Evolutionary conservation across 495 filamentous ascomycete genomes (phyloP), one percentile per base, ranked within the genome.

Genomic region (Neurospora sp.): DNA sequence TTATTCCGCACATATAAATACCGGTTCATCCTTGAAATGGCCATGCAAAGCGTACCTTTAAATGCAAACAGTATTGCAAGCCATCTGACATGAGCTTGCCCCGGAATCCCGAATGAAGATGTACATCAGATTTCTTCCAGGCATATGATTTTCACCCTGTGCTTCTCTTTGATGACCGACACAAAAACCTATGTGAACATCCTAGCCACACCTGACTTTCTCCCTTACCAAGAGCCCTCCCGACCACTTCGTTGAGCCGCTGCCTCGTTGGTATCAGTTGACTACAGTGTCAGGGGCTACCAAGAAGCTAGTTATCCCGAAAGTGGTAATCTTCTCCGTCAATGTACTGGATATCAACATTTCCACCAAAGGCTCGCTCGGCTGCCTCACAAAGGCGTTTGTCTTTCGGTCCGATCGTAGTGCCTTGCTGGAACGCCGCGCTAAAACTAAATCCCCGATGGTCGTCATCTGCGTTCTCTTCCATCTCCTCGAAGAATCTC

Each of bases 401-500:
- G 53, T 18, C 5, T 35, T 35, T 4, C 53, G 8, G 5, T 35
- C 27, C 22, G 14, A 61, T 16, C 14, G 10, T 8, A 27, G 12
- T 35, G 53, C 53, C 53, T 61, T 18, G 12, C 53, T 61, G 53
- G 53, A 18, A 61, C 53, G 3, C 53, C 53, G 53, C 53, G 14
- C 27, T 3, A 27, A 61, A 61, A 35, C 7, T 6, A 35, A 83
- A 75, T 3, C 77, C 78, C 16, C 53, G 73, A 27, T 77, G 80
- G 4, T 69, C 22, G 5, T 45, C 68, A 3, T 80, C 81, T 0
- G 77, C 79, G 1, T 77, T 73, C 12, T 79, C 79, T 39, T 27
- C 45, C 5, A 90, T 80, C 3, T 76, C 77, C 3, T 73, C 71
- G 42, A 89, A 82, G 71, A 87, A 90, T 1, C 82, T 71, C 38